Evolutionary conservation across 1,284 basidiomycete species (phyloP), one percentile per base, ranked within the genome.

Genomic region (Heterobasidion occidentale): DNA sequence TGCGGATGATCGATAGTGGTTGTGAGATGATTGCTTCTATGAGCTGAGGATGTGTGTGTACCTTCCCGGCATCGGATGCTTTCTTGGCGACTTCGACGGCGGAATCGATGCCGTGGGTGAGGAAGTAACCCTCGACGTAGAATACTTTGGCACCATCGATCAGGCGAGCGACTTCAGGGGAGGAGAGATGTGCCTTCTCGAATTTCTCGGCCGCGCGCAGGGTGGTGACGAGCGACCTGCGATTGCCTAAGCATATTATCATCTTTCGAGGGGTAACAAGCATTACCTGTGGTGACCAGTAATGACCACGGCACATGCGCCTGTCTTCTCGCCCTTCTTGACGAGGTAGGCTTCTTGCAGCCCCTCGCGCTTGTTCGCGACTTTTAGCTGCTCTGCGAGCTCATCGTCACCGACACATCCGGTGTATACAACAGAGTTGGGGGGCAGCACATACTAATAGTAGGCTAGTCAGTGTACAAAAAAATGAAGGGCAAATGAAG

Each of bases 71-170:
- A 52, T 77, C 75, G 15, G 90, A 84, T n/a, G 92, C 89, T 65
- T 88, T 84, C 71, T 92, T 85, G 68, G 90, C 88, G 56, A 99
- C 70, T 63, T 88, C 79, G 52, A 94, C 71, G 46, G 86, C 86
- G 35, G 82, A 83, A 64, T 88, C 86, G 58, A 84, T 70, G 55
- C 95, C 95, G 71, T 99, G 96, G 20, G 96, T 97, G 61, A 99
- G 81, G 85, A 99, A 98, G 80, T 90, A 99, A 17, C 97, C 96
- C 66, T 94, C 97, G 59, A 98, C 84, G 78, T 99, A 99, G 77
- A 86, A 97, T 70, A 86, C 83, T 68, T 91, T 88, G 57, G 95
- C 95, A 54, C 75, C 80, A 35, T 90, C 80, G 65, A 98, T 79
- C 60, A 93, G 77, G 51, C 86, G 78, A 51, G 92, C 85, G 60